Evolutionary conservation across 108 stramenopile species (phyloP).

Genomic region (Nannochloropsis granulata): DNA sequence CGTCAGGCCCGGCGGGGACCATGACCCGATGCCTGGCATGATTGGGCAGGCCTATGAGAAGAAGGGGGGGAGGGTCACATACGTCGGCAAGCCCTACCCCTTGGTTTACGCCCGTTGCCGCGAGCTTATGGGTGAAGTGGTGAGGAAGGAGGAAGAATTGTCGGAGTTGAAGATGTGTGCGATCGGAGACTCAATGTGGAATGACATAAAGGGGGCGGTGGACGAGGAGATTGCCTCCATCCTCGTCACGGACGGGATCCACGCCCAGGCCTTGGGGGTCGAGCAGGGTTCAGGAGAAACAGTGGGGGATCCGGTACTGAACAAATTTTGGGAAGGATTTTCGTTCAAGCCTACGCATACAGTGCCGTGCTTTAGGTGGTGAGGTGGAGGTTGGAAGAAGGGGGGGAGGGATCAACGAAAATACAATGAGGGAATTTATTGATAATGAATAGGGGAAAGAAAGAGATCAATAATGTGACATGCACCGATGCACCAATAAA

Average conservation of each 20-base stretch:
- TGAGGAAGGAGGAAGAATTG: background rate
- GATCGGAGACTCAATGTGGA: slow-evolving; percentile 29
- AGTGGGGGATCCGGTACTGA: background rate
- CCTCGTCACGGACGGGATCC: slow-evolving; percentile 12
- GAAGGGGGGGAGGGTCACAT: slow-evolving; percentile 22
- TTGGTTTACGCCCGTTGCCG: slow-evolving; percentile 21
- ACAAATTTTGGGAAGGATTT: background rate
- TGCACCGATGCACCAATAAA: no score
- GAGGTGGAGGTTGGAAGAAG: background rate
- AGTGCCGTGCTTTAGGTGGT: slow-evolving; percentile 8
- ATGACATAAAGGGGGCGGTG: slow-evolving; percentile 29
- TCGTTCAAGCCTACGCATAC: background rate
- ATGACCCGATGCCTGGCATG: slow-evolving; percentile 71
- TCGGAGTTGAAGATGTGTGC: slow-evolving; percentile 1
- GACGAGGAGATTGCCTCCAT: background rate
- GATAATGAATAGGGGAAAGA: no score
- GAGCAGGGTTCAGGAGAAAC: slow-evolving; percentile 2
- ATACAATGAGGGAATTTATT: no score
- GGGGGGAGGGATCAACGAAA: background rate
- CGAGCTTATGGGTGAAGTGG: background rate
- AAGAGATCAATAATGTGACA: no score
- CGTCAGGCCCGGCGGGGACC: slow-evolving; percentile 14
- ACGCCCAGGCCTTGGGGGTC: slow-evolving; percentile 9
- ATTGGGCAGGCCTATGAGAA: slow-evolving; percentile 60
- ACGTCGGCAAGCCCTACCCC: slow-evolving; percentile 31